phyloP scores from a whole-genome alignment of 768 basidiomycete genomes.

The Russula foetens region DNA sequence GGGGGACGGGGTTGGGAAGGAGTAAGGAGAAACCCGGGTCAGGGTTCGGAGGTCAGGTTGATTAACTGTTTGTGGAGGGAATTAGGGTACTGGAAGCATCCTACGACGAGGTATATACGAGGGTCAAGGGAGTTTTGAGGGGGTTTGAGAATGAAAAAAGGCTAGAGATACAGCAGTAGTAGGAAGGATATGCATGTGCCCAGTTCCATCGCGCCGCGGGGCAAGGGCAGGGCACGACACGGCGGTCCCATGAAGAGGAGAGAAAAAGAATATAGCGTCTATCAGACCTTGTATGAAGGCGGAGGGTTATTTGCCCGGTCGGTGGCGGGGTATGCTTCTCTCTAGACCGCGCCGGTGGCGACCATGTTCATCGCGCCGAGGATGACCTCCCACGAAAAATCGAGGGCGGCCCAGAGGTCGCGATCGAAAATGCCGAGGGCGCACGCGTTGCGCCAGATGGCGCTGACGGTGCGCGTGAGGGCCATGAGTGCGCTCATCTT shows the following conservation, averaged over 20 bases:
- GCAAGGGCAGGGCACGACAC: slow-evolving; percentile 13
- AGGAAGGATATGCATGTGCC: slow-evolving; percentile 10
- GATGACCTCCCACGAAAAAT: slow-evolving; percentile 59
- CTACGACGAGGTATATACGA: slow-evolving; percentile 4
- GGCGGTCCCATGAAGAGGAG: slow-evolving; percentile 1
- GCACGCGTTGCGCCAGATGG: slow-evolving; percentile 65
- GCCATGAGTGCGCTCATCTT: slow-evolving; percentile 38
- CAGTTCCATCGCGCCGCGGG: slow-evolving; percentile 13
- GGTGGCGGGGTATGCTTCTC: background rate
- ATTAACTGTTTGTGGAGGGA: background rate
- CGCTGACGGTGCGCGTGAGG: slow-evolving; percentile 44
- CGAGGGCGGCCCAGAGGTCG: slow-evolving; percentile 57
- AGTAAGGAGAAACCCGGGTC: background rate
- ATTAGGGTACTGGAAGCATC: background rate
- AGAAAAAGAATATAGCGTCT: background rate
- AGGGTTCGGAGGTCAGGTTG: background rate
- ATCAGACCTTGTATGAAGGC: background rate
- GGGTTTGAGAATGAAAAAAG: background rate
- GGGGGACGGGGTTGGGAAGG: background rate
- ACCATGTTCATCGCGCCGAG: slow-evolving; percentile 45
- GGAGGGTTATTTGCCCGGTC: background rate
- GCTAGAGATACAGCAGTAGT: slow-evolving; percentile 17
- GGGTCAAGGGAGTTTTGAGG: background rate
- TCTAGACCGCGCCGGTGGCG: slow-evolving; percentile 13
- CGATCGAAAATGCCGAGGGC: slow-evolving; percentile 62